Base-by-base conservation (phyloP, 208 protist species). In the Histomonas meleagridis region DNA sequence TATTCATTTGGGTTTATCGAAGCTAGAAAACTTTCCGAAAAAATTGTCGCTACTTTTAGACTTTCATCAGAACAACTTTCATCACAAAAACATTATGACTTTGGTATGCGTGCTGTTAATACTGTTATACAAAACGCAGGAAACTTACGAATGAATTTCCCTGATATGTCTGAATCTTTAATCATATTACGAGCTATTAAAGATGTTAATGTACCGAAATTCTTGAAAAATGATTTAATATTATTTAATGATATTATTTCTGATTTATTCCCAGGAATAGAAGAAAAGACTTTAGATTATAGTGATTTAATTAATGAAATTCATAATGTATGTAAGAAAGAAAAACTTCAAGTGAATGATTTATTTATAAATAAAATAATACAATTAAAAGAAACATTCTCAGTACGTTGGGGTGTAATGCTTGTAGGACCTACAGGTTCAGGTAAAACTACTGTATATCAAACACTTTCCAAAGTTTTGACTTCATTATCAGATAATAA, bases 31-130 rank as follows among this genome's bases (percentile, higher is more conserved):
- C 93, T 99, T 91, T 96, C 97, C 32, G 94, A 97, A 86, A 98
- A 98, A 95, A 98, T 98, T 96, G 97, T 98, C 26, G 96, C 96
- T 18, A 98, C 97, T 18, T 98, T 99, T 93, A 95, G 96, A 23
- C 95, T 99, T 46, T 98, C 96, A 93, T 98, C 97, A 23, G 97
- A 99, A 95, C 97, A 98, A 95, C 95, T 99, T 23, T 95, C 93
- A 49, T 43, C 93, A 14, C 98, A 99, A 94, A 96, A 98, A 90
- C 97, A 99, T 95, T 98, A 98, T 94, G 97, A 99, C 93, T 99
- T 98, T 93, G 97, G 97, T 91, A 99, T 99, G 98, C 96, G 98
- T 62, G 97, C 97, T 81, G 97, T 98, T 62, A 98, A 98, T 95
- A 98, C 97, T 0, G 97, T 99, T 91, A 98, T 99, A 91, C 97